Evolutionary conservation across 2,329 filamentous ascomycete species (phyloP).

Genomic region (Penicillium sp.): DNA sequence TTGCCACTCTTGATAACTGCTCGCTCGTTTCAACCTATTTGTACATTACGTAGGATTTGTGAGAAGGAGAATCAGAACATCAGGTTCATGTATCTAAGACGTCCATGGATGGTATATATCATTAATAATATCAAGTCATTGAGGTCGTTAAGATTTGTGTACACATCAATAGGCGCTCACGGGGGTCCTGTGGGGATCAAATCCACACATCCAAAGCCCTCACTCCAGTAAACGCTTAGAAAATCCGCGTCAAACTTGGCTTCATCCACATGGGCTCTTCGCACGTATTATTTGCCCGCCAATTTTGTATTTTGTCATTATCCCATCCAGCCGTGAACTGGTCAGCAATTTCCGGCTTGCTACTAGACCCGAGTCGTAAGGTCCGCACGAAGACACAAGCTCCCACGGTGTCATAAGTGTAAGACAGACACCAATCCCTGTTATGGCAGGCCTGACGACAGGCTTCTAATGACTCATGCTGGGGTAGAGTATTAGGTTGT

Average conservation of each 20-base stretch:
- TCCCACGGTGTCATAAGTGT: constrained; percentile 24
- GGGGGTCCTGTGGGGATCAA: no score
- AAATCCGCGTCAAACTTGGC: constrained; percentile 28
- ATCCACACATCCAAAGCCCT: no score
- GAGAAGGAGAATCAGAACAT: no score
- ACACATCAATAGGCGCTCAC: no score
- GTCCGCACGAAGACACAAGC: constrained; percentile 26
- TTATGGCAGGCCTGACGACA: constrained; percentile 30
- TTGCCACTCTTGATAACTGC: background rate
- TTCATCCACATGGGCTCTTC: constrained; percentile 27
- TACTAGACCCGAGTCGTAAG: constrained; percentile 25
- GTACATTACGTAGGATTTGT: no score
- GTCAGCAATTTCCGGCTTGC: constrained; percentile 8
- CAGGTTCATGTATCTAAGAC: no score
- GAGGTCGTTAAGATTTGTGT: no score
- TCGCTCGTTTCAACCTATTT: no score
- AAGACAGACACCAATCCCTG: constrained; percentile 26
- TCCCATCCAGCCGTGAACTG: constrained; percentile 31
- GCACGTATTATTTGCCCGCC: constrained; percentile 21
- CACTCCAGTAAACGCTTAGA: constrained; percentile 9
- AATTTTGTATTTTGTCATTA: constrained; percentile 26
- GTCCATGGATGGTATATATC: no score
- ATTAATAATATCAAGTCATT: no score
- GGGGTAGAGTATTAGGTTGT: constrained; percentile 23
- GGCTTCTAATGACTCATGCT: constrained; percentile 31